phyloP scores from a whole-genome alignment of 768 basidiomycete genomes.

The Pluteus cervinus region DNA sequence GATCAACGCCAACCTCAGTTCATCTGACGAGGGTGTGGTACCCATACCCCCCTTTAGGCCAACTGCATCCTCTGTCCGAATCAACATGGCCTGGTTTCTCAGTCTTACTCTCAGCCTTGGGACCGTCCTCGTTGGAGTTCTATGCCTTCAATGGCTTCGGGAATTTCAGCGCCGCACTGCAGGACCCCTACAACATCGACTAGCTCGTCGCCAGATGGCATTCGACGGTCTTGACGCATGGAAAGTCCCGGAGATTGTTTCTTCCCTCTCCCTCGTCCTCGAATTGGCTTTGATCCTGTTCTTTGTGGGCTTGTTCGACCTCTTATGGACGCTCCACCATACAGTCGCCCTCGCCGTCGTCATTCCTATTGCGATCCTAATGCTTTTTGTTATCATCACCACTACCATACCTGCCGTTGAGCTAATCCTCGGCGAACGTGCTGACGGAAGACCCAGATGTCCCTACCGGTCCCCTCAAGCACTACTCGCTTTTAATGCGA shows the following conservation, averaged over 20 bases:
- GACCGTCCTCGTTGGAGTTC: slow-evolving; percentile 20
- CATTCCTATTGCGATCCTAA: neutral
- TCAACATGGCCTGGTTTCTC: slow-evolving; percentile 20
- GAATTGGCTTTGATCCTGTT: slow-evolving; percentile 19
- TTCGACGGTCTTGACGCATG: slow-evolving; percentile 20
- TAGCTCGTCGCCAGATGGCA: slow-evolving; percentile 21
- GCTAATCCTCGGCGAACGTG: neutral
- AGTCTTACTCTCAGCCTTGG: slow-evolving; percentile 18
- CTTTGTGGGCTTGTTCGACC: slow-evolving; percentile 19
- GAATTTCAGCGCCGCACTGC: slow-evolving; percentile 20
- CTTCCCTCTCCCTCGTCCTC: slow-evolving; percentile 17
- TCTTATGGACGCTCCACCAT: slow-evolving; percentile 14
- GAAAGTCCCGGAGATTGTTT: slow-evolving; percentile 20
- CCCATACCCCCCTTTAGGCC: slow-evolving; percentile 12
- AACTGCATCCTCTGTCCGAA: slow-evolving; percentile 14
- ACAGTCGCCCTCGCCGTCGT: neutral
- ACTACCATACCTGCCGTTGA: neutral
- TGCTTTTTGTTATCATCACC: neutral
- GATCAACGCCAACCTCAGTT: slow-evolving; percentile 9
- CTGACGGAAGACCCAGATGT: neutral
- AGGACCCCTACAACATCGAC: slow-evolving; percentile 18
- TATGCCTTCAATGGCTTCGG: slow-evolving; percentile 21
- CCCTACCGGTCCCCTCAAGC: neutral
- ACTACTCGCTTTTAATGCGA: neutral
- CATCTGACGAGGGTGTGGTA: neutral